Base-by-base conservation (phyloP, 1,284 basidiomycete species). In the Moniliophthora roreri region DNA sequence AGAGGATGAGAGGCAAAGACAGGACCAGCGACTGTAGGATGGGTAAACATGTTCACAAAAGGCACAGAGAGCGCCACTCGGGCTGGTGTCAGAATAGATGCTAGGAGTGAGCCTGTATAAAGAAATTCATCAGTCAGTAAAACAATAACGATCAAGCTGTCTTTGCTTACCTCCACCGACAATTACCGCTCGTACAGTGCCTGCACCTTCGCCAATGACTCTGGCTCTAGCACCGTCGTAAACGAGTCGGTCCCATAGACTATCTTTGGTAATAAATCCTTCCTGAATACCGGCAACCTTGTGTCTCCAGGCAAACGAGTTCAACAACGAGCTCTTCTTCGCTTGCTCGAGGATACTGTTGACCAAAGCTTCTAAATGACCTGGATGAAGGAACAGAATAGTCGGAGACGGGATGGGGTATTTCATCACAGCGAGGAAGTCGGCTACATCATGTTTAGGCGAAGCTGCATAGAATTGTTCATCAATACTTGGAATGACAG, bases 161-260 rank as follows among this genome's bases (percentile, higher is more conserved):
- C n/a, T n/a, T n/a, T n/a, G 64, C 74, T 59, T 62, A 87, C 89
- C 87, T 60, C 80, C 87, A 53, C 81, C 80, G 53, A 87, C 77
- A 50, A 91, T 69, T 2, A 85, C 73, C 20, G 72, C 80, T 54
- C 88, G 73, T 39, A 91, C 59, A 16, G 84, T 82, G 1, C 76
- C 73, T 3, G 81, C 80, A 55, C 77, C 75, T 26, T 79, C 78
- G 40, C 83, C 85, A 54, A 89, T 68, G 5, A 84, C 77, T 55
- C 71, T 68, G 24, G 74, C 76, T 39, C 90, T 78, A 4, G 89
- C 88, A 20, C 69, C 69, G 56, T 86, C 84, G 62, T 90, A 87
- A 23, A 90, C 79, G 13, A 85, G 69, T 40, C 87, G 78, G 63
- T 92, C 89, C 89, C 89, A 92, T 15, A 91, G 69, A 56, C 86